Evolutionary conservation across 2,329 filamentous ascomycete species (phyloP), one percentile per base, ranked within the genome.

Genomic region (Fusarium succisae): DNA sequence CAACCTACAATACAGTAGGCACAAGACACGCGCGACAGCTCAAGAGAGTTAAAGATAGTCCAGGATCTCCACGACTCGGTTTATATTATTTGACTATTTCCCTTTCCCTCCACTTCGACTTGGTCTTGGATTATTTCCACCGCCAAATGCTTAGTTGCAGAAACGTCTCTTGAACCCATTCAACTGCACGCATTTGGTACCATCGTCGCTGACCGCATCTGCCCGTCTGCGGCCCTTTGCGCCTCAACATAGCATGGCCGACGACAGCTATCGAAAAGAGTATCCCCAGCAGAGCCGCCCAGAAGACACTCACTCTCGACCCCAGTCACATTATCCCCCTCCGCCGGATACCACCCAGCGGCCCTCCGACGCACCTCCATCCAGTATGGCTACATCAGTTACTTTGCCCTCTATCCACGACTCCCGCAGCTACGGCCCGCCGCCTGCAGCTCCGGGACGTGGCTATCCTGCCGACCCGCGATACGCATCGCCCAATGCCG

Each of bases 321-420:
- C 82, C 18, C 82, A 83, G 26, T 79, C 82, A 68, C 82, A 84
- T 55, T 83, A 83, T 66, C 79, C 78, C 58, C 79, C 74, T 63
- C 83, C 83, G 66, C 84, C 83, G 63, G 84, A 86, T 71, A 82
- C 83, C 70, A 77, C 80, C 53, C 80, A 81, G 50, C 82, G 81
- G 77, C 77, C 81, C 22, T 55, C 66, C 50, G 73, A 80, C 64
- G 75, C 74, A 43, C 73, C 79, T 60, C 73, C 78, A 75, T 61
- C 73, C 73, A 81, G 74, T 73, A 87, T 87, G 83, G 84, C 85
- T 59, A 79, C 83, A 56, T 81, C 83, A 65, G 83, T 87, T 66
- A 87, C 83, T 68, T 80, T 87, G 39, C 87, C 87, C 3, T 85
- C 87, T 24, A 88, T 89, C 60, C 83, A 87, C 61, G 87, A 88